phyloP scores from a whole-genome alignment of 2,329 filamentous ascomycete genomes.

The Purpureocillium takamizusanense region DNA sequence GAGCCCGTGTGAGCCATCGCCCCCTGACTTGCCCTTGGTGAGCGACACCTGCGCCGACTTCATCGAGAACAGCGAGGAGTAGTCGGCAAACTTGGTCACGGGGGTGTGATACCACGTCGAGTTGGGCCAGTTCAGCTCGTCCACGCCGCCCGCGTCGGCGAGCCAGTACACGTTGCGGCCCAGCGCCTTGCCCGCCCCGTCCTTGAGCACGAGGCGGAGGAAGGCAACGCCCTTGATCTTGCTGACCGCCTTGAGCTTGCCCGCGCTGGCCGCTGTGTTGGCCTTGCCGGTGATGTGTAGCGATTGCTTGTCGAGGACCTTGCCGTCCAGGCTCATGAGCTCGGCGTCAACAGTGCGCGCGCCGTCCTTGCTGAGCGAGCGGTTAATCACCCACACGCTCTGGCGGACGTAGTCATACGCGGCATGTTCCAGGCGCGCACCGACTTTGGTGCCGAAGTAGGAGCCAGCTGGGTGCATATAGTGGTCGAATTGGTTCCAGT shows the following conservation, averaged over 20 bases:
- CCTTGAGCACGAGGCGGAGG: constrained; percentile 37
- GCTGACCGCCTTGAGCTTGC: constrained; percentile 11
- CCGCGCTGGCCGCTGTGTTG: constrained; percentile 28
- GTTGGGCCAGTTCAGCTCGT: constrained; percentile 44
- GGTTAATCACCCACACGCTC: constrained; percentile 45
- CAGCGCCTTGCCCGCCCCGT: constrained; percentile 22
- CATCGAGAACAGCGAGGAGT: constrained; percentile 33
- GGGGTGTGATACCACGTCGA: constrained; percentile 53
- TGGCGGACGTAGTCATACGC: constrained; percentile 42
- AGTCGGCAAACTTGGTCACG: constrained; percentile 39
- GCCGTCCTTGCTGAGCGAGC: constrained; percentile 29
- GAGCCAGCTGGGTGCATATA: constrained; percentile 49
- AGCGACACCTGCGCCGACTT: constrained; percentile 25
- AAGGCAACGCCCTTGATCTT: constrained; percentile 35
- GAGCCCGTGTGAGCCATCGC: constrained; percentile 19
- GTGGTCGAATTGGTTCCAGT: constrained; percentile 58
- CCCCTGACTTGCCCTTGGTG: constrained; percentile 4
- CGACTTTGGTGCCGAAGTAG: constrained; percentile 51
- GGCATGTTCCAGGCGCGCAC: constrained; percentile 39
- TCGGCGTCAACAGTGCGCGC: constrained; percentile 36
- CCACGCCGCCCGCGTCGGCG: constrained; percentile 24
- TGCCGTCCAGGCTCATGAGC: constrained; percentile 38
- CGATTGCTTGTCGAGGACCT: constrained; percentile 22
- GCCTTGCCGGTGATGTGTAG: constrained; percentile 28
- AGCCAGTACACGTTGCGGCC: constrained; percentile 56